Conservation (phyloP, 225 moss, liverwort and hornwort species). For the Asterella californica region DNA sequence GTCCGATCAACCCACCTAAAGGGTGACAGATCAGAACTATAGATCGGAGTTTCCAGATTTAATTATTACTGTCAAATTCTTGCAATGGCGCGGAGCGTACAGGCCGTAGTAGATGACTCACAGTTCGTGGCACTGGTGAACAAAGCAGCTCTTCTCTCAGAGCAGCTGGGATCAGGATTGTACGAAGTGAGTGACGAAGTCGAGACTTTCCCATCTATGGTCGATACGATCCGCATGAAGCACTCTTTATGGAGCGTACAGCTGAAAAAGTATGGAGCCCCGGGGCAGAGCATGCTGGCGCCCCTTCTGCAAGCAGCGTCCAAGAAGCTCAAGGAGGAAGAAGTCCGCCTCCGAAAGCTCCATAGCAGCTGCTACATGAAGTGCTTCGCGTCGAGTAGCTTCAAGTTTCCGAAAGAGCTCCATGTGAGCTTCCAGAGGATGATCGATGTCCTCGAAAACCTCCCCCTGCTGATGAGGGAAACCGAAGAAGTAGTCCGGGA, state of each 20-base stretch:
- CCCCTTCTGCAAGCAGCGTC: constrained; percentile 34
- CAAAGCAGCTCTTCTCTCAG: constrained; percentile 41
- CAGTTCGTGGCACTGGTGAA: constrained; percentile 33
- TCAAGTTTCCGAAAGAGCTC: constrained; percentile 47
- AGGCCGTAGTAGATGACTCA: constrained; percentile 16
- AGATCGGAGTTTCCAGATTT: neutral
- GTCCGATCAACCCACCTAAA: neutral
- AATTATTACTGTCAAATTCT: neutral
- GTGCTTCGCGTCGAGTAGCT: constrained; percentile 39
- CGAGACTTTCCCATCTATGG: constrained; percentile 38
- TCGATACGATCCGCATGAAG: constrained; percentile 38
- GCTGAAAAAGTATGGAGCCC: constrained; percentile 39
- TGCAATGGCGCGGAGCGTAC: neutral
- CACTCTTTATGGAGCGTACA: constrained; percentile 33
- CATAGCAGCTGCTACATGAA: constrained; percentile 53
- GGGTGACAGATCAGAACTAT: neutral
- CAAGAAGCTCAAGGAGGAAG: constrained; percentile 42
- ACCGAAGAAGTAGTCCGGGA: constrained; percentile 1
- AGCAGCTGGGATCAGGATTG: constrained; percentile 44
- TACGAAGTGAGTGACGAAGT: constrained; percentile 41
- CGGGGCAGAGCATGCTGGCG: constrained; percentile 37
- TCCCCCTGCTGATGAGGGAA: constrained; percentile 40
- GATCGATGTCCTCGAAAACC: constrained; percentile 43
- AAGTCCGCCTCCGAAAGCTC: constrained; percentile 35
- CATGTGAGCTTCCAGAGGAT: constrained; percentile 37